phyloP scores from a whole-genome alignment of 306 rosid species.

The Cicer judaicum region DNA sequence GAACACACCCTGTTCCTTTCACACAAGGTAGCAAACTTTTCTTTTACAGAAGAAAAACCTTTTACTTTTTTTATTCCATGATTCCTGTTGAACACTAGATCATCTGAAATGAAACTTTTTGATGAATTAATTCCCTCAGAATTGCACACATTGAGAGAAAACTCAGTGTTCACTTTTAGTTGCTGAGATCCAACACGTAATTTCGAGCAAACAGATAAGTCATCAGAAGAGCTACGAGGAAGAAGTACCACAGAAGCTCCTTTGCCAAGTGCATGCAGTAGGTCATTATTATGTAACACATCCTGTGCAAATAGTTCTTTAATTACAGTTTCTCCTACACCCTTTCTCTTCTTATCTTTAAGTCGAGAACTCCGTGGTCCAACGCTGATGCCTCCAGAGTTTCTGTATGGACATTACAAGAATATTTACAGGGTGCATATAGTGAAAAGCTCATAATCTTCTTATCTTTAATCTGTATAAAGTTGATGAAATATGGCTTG shows the following conservation, averaged over 20 bases:
- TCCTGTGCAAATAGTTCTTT: conserved; percentile 86
- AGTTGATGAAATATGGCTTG: neutral
- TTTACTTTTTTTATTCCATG: conserved; percentile 59
- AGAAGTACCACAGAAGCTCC: conserved; percentile 83
- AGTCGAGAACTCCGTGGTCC: conserved; percentile 96
- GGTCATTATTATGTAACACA: conserved; percentile 70
- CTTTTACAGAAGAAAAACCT: conserved; percentile 60
- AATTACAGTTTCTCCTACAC: conserved; percentile 91
- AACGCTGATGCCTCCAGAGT: conserved; percentile 56
- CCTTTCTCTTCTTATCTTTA: conserved; percentile 79
- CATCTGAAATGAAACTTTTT: conserved; percentile 71
- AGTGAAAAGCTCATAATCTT: neutral
- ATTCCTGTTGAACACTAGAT: conserved; percentile 57
- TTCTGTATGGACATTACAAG: conserved; percentile 60
- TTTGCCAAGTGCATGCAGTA: conserved; percentile 80
- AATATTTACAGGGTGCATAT: conserved; percentile 33
- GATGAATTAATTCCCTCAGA: conserved; percentile 63
- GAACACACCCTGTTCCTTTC: conserved; percentile 59
- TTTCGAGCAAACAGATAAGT: conserved; percentile 79
- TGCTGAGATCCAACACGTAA: conserved; percentile 73
- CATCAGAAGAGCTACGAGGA: conserved; percentile 76
- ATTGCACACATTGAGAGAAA: conserved; percentile 54
- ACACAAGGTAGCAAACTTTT: conserved; percentile 56
- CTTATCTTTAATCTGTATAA: neutral
- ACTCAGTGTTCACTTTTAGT: conserved; percentile 56